phyloP scores from a whole-genome alignment of 139 green algal species.

The Tetradesmus obliquus region DNA sequence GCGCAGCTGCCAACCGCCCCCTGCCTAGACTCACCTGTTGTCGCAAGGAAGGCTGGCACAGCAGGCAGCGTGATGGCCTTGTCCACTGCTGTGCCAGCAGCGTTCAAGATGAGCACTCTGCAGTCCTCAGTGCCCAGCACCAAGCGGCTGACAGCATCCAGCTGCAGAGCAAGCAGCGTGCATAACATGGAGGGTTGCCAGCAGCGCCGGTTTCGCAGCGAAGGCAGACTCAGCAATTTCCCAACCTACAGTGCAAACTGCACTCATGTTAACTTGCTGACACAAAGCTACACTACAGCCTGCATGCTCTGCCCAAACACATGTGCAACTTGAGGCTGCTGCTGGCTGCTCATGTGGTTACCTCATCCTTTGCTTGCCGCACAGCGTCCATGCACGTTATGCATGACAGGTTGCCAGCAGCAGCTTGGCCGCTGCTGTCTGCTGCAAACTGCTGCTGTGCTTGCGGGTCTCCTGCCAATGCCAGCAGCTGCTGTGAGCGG shows the following conservation, averaged over 20 bases:
- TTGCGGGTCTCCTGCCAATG: slow-evolving; percentile 47
- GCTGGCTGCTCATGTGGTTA: slow-evolving; percentile 10
- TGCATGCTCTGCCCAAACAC: too few relatives aligned
- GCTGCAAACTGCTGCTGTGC: slow-evolving; percentile 47
- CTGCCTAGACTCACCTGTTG: neutral
- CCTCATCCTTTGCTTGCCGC: slow-evolving; percentile 66
- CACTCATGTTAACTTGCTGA: too few relatives aligned
- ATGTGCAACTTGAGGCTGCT: too few relatives aligned
- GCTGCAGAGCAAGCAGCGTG: slow-evolving; percentile 48
- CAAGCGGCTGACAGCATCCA: slow-evolving; percentile 69
- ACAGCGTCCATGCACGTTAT: slow-evolving; percentile 79
- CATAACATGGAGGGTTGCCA: too few relatives aligned
- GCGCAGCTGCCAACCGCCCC: neutral
- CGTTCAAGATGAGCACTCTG: slow-evolving; percentile 74
- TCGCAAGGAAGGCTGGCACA: slow-evolving; percentile 63
- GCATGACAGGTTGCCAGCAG: slow-evolving; percentile 50
- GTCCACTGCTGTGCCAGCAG: slow-evolving; percentile 56
- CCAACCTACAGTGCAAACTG: too few relatives aligned
- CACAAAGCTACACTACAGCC: too few relatives aligned
- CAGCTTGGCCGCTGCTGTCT: slow-evolving; percentile 61
- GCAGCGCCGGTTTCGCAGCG: too few relatives aligned
- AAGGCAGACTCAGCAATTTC: too few relatives aligned
- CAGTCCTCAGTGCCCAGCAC: slow-evolving; percentile 75
- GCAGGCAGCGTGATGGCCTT: slow-evolving; percentile 62
- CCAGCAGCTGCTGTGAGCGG: slow-evolving; percentile 54